Percentiles rank a stretch among this genome's conserved stretches.
These are phyloP conservation scores for Cryptococcus sp. DNA, from an alignment of 1,284 basidiomycete species.

Conservation along the genomic window DNA sequence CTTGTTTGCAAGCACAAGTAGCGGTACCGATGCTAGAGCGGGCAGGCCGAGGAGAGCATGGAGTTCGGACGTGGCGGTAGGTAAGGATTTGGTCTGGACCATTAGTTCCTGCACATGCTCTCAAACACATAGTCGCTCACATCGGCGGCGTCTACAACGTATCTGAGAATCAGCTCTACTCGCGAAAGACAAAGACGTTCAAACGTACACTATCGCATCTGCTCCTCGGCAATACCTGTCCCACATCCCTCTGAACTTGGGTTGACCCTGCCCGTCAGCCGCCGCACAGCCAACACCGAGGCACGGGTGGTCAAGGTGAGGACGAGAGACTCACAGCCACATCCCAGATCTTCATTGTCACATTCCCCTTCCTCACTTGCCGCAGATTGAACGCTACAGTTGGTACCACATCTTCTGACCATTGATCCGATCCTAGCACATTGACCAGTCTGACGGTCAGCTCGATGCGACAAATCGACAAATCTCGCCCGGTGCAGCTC, in stretches of 20 bases:
- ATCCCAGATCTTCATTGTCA: slow-evolving; percentile 92
- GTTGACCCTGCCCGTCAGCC: slow-evolving; percentile 59
- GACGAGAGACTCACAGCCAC: slow-evolving; percentile 59
- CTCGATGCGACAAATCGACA: background rate
- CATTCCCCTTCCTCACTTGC: slow-evolving; percentile 73
- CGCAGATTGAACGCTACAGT: slow-evolving; percentile 80
- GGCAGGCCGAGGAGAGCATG: slow-evolving; percentile 75
- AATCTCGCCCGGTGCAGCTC: slow-evolving; percentile 5
- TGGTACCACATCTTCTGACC: slow-evolving; percentile 89
- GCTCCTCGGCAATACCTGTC: slow-evolving; percentile 93
- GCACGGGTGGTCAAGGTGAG: too few species aligned
- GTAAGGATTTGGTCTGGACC: slow-evolving; percentile 68
- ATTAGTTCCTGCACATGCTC: background rate
- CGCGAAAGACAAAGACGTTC: too few species aligned
- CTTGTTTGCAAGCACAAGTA: slow-evolving; percentile 94
- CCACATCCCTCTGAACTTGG: slow-evolving; percentile 77
- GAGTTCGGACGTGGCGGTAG: slow-evolving; percentile 81
- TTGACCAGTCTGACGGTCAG: slow-evolving; percentile 58
- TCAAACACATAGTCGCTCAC: slow-evolving; percentile 50
- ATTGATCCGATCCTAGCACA: slow-evolving; percentile 82
- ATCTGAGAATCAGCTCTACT: slow-evolving; percentile 51
- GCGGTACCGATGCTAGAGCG: slow-evolving; percentile 69
- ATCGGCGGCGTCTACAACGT: slow-evolving; percentile 82
- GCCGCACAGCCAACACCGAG: too few species aligned
- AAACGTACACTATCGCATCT: slow-evolving; percentile 84